Base-by-base conservation (phyloP, 305 asterid species). In the Plantago lanceolata region DNA sequence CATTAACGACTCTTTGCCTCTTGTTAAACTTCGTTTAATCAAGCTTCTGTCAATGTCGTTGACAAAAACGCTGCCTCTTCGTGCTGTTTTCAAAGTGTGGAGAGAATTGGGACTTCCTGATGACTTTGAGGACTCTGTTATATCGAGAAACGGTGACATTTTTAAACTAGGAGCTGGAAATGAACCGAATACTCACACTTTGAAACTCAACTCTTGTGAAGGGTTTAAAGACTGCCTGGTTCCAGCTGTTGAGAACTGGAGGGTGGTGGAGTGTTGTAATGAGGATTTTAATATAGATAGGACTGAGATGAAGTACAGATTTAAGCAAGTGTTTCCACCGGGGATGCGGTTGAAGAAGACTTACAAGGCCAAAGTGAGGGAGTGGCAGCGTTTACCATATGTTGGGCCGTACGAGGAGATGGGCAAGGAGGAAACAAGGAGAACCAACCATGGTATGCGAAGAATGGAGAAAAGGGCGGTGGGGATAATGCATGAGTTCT, bases 31-130 rank as follows among this genome's bases (percentile, higher is more conserved):
- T 31, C 78, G 95, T n/a, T 73, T 91, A 81, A 82, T 86, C 43
- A 84, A 83, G 68, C 74, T 92, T 28, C 76, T 92, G 4, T 82
- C 96, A 0, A 92, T 92, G 85, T 89, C 98, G 35, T 57, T 71
- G 65, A 76, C 85, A 56, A 85, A 72, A 67, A 73, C 78, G 56
- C 65, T 89, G 67, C 98, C 98, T 1, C 85, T 91, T 44, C 79
- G 96, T 49, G 95, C 95, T 19, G 68, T 91, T 70, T 89, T 86
- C 79, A 92, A 86, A 78, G 84, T 82, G 17, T 89, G 88, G 91
- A 85, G 79, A 71, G 96, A 92, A 75, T 73, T 89, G 48, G 98
- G 98, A 3, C 73, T 88, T 16, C 96, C 98, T 5, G 96, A 92
- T 68, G 80, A 89, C 75, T 92, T 89, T 19, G 98, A 92, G 81